Base-by-base conservation (phyloP, 805 yeast species). In the Clavispora phyllophila region DNA sequence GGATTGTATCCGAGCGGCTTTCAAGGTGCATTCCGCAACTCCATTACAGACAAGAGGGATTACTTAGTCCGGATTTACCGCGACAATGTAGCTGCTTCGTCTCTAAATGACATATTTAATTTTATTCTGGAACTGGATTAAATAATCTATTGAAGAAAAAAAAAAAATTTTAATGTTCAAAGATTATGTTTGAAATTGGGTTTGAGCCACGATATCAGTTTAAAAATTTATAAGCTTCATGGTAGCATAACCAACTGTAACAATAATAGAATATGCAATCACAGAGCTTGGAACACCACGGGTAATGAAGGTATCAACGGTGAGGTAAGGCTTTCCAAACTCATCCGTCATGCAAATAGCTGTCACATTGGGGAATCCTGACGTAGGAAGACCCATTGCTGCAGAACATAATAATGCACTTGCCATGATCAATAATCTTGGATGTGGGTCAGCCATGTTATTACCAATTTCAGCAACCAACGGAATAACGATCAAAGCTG, bases 361-460 rank as follows among this genome's bases (percentile, higher is more conserved):
- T 0, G 98, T 89, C 27, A 93, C 96, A 56, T 93, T 93, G 4
- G 99, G 99, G 72, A 93, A 91, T 0, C 99, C 98, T 2, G 96
- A 86, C 0, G 98, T 93, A 23, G 99, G 98, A 41, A 93, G 69
- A 1, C 96, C 98, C 98, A 93, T 93, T 2, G 98, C 99, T 28
- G 86, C 82, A 0, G 98, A 91, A 56, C 97, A 87, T 48, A 93
- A 68, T 48, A 79, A 62, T 2, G 81, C 82, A 42, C 78, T 71
- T 10, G 72, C 69, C 81, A 79, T 76, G 37, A 93, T 84, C 52
- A 93, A 68, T 36, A 91, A 58, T 49, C 89, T 75, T 27, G 98
- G 96, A 63, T 87, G 97, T 14, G 96, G 93, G 24, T 79, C 80
- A 2, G 80, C 73, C 61, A 86, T 61, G 32, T 78, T 70, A 32